These are phyloP conservation scores for Pseudocercospora fuligena DNA, from an alignment of 2,329 filamentous ascomycete species.

Conservation along the genomic window DNA sequence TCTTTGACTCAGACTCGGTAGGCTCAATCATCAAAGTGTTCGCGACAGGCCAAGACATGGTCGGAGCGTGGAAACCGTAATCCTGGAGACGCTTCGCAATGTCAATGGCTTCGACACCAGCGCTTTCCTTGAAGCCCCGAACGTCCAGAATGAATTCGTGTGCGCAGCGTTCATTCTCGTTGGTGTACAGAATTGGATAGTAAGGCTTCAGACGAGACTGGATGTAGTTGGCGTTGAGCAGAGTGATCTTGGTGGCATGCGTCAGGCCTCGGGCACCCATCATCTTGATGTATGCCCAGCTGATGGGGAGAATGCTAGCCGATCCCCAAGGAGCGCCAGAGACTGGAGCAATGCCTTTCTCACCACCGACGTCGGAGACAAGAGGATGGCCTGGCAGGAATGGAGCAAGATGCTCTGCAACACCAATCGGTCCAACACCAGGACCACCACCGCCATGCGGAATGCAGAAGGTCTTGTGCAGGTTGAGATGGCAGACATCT, in stretches of 20 bases:
- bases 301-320: conserved; percentile 90
- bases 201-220: conserved; percentile 82
- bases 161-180: conserved; percentile 82
- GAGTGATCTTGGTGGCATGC: conserved; percentile 85
- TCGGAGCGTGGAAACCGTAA: conserved; percentile 96
- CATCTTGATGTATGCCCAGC: conserved; percentile 92
- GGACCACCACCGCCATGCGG: conserved; percentile 94
- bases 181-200: conserved; percentile 93
- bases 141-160: conserved; percentile 97
- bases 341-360: conserved; percentile 69
- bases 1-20: conserved; percentile 89
- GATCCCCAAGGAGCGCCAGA: conserved; percentile 85
- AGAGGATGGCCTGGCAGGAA: conserved; percentile 76
- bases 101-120: conserved; percentile 88
- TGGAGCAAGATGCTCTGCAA: conserved; percentile 76
- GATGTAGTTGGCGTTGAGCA: conserved; percentile 98
- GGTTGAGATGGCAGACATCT: conserved; percentile 94
- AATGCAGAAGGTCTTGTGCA: conserved; percentile 99
- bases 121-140: conserved; percentile 79
- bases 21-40: conserved; percentile 99
- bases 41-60: conserved; percentile 94
- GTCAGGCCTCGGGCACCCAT: conserved; percentile 85
- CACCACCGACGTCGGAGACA: conserved; percentile 58
- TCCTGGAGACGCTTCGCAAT: conserved; percentile 96
- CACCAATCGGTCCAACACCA: conserved; percentile 91